Percentiles rank a stretch among this genome's conserved stretches.
Evolutionary conservation across 108 stramenopile genomes (phyloP).

Genomic region (Skeletonema tropicum): DNA sequence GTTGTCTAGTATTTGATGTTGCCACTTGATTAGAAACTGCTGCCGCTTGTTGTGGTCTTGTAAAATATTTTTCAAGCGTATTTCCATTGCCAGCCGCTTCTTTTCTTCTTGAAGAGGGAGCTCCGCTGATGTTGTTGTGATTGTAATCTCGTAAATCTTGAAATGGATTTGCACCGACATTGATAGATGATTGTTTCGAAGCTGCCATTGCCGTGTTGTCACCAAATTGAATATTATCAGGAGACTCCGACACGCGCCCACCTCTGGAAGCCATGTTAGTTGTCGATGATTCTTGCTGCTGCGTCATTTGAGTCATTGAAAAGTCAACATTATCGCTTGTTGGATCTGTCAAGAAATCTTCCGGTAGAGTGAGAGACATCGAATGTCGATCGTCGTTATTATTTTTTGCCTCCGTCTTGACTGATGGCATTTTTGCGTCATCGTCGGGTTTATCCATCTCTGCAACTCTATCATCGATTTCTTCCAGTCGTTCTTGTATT

Average conservation of each 20-base stretch:
- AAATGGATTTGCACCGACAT: conserved; percentile 28
- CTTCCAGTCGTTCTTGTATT: conserved; percentile 50
- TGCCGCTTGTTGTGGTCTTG: background rate
- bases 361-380: conserved; percentile 28
- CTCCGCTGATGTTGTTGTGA: background rate
- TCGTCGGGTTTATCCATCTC: conserved; percentile 40
- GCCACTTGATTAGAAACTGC: background rate
- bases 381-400: background rate
- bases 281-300: background rate
- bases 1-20: background rate
- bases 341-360: conserved; percentile 24
- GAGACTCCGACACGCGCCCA: conserved; percentile 2
- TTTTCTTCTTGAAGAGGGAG: background rate
- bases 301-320: conserved; percentile 10
- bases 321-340: background rate
- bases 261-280: background rate
- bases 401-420: background rate
- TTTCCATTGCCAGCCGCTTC: background rate
- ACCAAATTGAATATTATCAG: background rate
- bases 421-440: background rate
- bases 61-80: conserved; percentile 39
- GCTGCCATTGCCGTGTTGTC: background rate
- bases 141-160: conserved; percentile 30
- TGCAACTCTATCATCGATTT: conserved; percentile 71
- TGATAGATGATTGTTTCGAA: background rate